Evolutionary conservation across 805 yeast species (phyloP).

Genomic region (Candida krabiensis): DNA sequence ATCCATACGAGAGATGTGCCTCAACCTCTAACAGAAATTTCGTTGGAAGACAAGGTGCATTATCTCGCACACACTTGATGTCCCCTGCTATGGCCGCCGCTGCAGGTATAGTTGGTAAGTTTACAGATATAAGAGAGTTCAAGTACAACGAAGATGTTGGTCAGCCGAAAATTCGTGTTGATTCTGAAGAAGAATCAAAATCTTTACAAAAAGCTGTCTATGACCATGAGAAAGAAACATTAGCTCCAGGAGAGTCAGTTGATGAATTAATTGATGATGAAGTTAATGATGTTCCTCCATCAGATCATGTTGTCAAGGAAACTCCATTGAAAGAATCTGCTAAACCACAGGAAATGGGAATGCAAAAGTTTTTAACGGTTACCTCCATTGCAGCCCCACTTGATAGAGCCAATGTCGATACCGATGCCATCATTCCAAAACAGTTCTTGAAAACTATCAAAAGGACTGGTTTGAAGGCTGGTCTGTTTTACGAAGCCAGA

Average conservation of each 20-base stretch:
- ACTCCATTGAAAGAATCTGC: constrained; percentile 32
- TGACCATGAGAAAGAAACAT: constrained; percentile 63
- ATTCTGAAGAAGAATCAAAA: constrained; percentile 48
- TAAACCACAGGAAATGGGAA: constrained; percentile 47
- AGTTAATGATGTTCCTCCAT: constrained; percentile 62
- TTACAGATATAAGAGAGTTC: constrained; percentile 86
- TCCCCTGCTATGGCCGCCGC: constrained; percentile 99
- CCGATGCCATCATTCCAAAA: constrained; percentile 98
- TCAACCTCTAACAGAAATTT: constrained; percentile 98
- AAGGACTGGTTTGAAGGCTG: constrained; percentile 88
- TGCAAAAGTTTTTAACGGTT: constrained; percentile 73
- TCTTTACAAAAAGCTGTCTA: constrained; percentile 69
- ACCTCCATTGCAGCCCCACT: constrained; percentile 92
- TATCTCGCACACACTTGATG: constrained; percentile 94
- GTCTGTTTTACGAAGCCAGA: constrained; percentile 90
- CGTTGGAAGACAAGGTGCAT: constrained; percentile 98
- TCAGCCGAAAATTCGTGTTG: constrained; percentile 54
- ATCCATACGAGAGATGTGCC: constrained; percentile 96
- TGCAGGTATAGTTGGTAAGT: constrained; percentile 89
- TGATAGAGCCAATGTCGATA: constrained; percentile 93
- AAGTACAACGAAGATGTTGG: constrained; percentile 58
- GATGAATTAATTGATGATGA: constrained; percentile 51
- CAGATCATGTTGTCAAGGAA: constrained; percentile 40
- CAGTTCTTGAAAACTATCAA: constrained; percentile 97
- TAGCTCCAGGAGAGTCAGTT: constrained; percentile 53